Evolutionary conservation across 768 basidiomycete genomes (phyloP), one percentile per base, ranked within the genome.

Genomic region (Rhodotorula toruloides): DNA sequence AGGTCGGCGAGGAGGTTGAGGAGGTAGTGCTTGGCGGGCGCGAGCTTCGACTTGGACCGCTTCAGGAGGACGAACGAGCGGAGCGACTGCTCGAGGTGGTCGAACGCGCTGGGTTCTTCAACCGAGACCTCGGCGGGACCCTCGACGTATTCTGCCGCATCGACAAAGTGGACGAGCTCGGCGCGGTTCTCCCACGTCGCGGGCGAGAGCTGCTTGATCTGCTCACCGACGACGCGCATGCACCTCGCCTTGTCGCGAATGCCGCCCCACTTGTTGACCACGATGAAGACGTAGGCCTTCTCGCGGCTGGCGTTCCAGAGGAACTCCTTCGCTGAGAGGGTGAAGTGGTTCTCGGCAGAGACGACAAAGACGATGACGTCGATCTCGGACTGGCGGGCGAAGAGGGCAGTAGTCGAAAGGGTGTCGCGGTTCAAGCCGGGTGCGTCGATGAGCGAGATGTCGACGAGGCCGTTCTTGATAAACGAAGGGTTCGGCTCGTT

Each of bases 291-390:
- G 76, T 93, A 94, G 1, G 94, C 91, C 81, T 98, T 98, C 80
- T 99, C 96, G 73, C 90, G 88, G 80, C 88, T 89, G 4, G 94
- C 92, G 73, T 85, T 90, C 81, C 81, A 84, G 53, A 99, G 83
- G 82, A 99, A 97, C 77, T 97, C 92, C 76, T 88, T 90, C 21
- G 91, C 88, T 8, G 91, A 94, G 27, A 93, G 83, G 0, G 96
- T 99, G 77, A 99, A 94, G 81, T 98, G 94, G 78, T 99, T 98
- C 80, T 96, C 93, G 7, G 96, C 91, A 1, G 90, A 91, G 55
- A 96, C 92, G 72, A 97, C 92, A 77, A 97, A 99, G 62, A 99
- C 94, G 63, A 99, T 85, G 31, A 99, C 94, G 76, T 99, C 96
- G 50, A 99, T 98, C 79, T 97, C 93, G 75, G 93, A 89, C 77